These are phyloP conservation scores for Silene coronaria DNA, from an alignment of 179 eudicot species.

Conservation along the genomic window DNA sequence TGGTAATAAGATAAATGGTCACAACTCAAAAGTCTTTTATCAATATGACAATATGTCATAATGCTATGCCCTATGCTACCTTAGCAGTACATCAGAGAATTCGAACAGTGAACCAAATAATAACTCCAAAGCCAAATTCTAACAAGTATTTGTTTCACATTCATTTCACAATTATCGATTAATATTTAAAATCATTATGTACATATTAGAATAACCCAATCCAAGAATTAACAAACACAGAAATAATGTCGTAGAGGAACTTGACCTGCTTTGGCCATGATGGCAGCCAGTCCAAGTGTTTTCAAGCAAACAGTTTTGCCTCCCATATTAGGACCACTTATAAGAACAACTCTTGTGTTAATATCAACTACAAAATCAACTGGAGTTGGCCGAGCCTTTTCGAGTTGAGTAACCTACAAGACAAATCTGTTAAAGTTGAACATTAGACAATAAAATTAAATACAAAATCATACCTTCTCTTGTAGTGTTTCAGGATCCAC, in stretches of 20 bases:
- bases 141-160: too few species aligned
- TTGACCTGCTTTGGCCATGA: constrained; percentile 96
- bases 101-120: too few species aligned
- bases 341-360: constrained; percentile 64
- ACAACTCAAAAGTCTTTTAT: too few species aligned
- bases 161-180: too few species aligned
- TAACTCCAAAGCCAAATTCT: too few species aligned
- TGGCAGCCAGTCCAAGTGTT: constrained; percentile 82
- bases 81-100: too few species aligned
- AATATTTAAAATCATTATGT: too few species aligned
- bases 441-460: background rate
- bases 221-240: too few species aligned
- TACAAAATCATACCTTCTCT: constrained; percentile 40
- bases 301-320: constrained; percentile 92
- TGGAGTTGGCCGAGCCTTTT: constrained; percentile 60
- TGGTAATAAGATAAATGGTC: too few species aligned
- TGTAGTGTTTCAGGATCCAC: constrained; percentile 43
- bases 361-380: constrained; percentile 58
- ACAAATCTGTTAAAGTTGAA: background rate
- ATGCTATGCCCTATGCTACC: too few species aligned
- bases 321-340: constrained; percentile 93
- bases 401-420: constrained; percentile 62
- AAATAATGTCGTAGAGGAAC: background rate
- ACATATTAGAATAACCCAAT: too few species aligned
- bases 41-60: too few species aligned